Base-by-base conservation (phyloP, 2,329 filamentous ascomycete species). In the Trichophyton verrucosum region DNA sequence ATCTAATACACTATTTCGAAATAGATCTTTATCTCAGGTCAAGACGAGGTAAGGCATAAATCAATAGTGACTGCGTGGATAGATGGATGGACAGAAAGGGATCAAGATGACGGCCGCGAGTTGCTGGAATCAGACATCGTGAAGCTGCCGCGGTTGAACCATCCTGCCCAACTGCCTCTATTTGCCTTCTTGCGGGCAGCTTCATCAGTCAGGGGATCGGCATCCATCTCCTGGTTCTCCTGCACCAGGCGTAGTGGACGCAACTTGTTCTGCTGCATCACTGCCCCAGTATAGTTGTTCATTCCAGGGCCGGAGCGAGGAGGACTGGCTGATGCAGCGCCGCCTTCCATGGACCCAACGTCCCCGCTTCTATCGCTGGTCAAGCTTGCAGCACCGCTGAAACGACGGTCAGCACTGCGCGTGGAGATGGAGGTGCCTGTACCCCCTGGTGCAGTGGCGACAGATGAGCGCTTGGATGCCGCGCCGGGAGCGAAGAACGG, bases 161-260 rank as follows among this genome's bases (percentile, higher is more conserved):
- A 78, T 7, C 55, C 40, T 60, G 77, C 76, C 76, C 76, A 77
- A 69, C 76, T 78, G 62, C 70, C 72, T 51, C 76, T 70, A 66
- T 78, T 78, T 2, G 74, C 72, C 64, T 74, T 76, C 69, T 76
- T 77, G 60, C 73, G 72, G 38, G 73, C 73, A 57, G 75, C 72
- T 58, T 78, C 76, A 33, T 76, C 74, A 36, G 74, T 72, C 4
- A 69, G 65, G 24, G 67, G 72, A 20, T 65, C 64, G 42, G 65
- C 63, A 53, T 70, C 68, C 24, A 73, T 69, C 60, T 76, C 76
- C 59, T 74, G 76, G 65, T 86, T 86, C 75, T 95, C 89, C 74
- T 94, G 88, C 55, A 97, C 91, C 33, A 99, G 80, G 15, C 92
- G 82, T 65, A 99, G 77, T 5, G 92, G 92, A 40, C 91, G 82